These are phyloP conservation scores for Nicotiana sylvestris DNA, from an alignment of 257 asterid genomes.

Conservation along the genomic window DNA sequence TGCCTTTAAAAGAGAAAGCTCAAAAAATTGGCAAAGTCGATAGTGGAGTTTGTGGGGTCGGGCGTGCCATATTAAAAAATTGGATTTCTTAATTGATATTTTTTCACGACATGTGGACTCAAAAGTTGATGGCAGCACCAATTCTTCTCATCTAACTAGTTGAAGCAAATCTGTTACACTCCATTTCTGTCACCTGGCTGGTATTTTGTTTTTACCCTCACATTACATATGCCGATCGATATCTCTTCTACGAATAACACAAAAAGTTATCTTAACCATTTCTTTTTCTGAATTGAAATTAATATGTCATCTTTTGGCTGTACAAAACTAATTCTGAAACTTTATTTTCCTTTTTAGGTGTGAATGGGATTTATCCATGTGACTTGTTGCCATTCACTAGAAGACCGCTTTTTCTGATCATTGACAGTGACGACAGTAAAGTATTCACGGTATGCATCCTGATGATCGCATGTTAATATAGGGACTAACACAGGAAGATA, in stretches of 20 bases:
- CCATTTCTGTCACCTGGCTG: not conserved
- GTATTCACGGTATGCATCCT: slow-evolving; percentile 65
- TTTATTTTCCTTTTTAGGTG: slow-evolving; percentile 47
- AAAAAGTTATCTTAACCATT: not conserved
- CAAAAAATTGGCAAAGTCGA: too few relatives aligned
- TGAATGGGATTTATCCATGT: slow-evolving; percentile 77
- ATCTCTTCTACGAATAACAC: not conserved
- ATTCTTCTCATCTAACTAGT: not conserved
- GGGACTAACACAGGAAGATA: not conserved
- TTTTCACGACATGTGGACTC: not conserved
- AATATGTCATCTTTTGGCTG: slow-evolving; percentile 1
- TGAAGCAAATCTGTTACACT: not conserved
- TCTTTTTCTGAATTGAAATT: not conserved
- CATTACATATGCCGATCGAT: not conserved
- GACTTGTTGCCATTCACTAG: slow-evolving; percentile 92
- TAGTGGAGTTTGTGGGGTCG: not conserved
- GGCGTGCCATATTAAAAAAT: not conserved
- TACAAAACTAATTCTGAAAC: slow-evolving; percentile 18
- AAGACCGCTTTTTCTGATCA: slow-evolving; percentile 79
- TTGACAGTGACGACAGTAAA: slow-evolving; percentile 83
- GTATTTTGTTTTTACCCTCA: not conserved
- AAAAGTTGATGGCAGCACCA: not conserved
- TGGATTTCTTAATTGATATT: not conserved
- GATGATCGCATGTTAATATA: not conserved
- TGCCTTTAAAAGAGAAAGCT: too few relatives aligned